Percentiles rank a stretch among this genome's conserved stretches.
Conservation (phyloP, 768 basidiomycete genomes). For the Suillus decipiens region DNA sequence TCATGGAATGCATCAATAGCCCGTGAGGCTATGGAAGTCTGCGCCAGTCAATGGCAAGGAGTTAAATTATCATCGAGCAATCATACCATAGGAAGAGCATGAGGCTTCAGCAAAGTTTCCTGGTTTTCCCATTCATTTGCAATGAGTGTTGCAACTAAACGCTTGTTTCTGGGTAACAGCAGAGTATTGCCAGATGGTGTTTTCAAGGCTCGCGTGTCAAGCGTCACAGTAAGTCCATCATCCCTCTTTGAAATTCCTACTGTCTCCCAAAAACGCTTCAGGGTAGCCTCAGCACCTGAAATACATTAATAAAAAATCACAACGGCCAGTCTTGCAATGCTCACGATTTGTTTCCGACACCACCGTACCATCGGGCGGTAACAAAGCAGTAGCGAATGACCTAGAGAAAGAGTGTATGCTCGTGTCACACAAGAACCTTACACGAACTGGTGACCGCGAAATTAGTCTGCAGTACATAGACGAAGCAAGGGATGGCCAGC, state of each 20-base stretch:
- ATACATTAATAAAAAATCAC: slow-evolving; percentile 10
- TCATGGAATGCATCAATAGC: slow-evolving; percentile 81
- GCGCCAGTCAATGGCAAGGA: slow-evolving; percentile 16
- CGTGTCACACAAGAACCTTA: not conserved
- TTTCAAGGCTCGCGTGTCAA: slow-evolving; percentile 84
- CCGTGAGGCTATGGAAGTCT: slow-evolving; percentile 92
- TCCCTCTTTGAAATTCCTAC: slow-evolving; percentile 72
- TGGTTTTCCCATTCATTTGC: slow-evolving; percentile 98
- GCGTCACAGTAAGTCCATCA: slow-evolving; percentile 58
- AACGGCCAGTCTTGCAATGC: slow-evolving; percentile 15
- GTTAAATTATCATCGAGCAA: slow-evolving; percentile 3
- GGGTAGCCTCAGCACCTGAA: slow-evolving; percentile 80
- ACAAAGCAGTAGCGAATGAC: slow-evolving; percentile 15
- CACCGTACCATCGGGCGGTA: slow-evolving; percentile 42
- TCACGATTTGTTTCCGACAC: slow-evolving; percentile 68
- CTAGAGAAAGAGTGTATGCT: not conserved
- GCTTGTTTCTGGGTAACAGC: slow-evolving; percentile 66
- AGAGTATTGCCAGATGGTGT: slow-evolving; percentile 85
- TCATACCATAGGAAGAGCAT: slow-evolving; percentile 87
- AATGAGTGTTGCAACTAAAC: slow-evolving; percentile 78
- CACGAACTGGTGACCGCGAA: not conserved
- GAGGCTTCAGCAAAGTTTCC: slow-evolving; percentile 79
- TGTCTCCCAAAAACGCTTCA: slow-evolving; percentile 93
- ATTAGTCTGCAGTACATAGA: slow-evolving; percentile 3
- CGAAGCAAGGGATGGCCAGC: not conserved